phyloP scores from a whole-genome alignment of 306 rosid genomes.

The Quercus rubra region DNA sequence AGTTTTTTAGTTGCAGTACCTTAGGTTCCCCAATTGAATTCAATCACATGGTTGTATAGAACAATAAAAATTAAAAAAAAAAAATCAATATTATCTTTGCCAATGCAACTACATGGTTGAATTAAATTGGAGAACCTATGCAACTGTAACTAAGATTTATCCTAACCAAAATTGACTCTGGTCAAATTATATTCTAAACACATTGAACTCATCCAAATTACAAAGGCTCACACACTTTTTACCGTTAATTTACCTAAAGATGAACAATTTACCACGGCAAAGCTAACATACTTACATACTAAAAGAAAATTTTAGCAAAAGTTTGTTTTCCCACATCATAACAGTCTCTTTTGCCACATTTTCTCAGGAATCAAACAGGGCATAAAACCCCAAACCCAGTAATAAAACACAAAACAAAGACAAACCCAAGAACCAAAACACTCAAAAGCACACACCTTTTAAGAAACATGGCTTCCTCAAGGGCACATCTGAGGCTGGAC shows the following conservation, averaged over 20 bases:
- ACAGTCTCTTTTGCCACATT: not conserved
- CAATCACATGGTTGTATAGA: too few species aligned
- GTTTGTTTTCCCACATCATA: not conserved
- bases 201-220: not conserved
- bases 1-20: too few species aligned
- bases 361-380: constrained; percentile 9
- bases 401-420: not conserved
- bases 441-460: constrained; percentile 24
- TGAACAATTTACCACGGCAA: not conserved
- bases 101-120: too few species aligned
- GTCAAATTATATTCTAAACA: not conserved
- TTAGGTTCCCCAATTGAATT: too few species aligned
- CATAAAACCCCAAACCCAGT: not conserved
- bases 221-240: not conserved
- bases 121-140: too few species aligned
- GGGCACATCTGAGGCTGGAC: constrained; percentile 94
- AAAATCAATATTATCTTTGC: too few species aligned
- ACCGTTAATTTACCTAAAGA: not conserved
- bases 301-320: not conserved
- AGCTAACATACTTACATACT: too few species aligned
- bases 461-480: constrained; percentile 85
- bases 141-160: too few species aligned
- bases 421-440: constrained; percentile 6
- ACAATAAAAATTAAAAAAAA: too few species aligned
- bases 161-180: not conserved